Percentiles rank a stretch among this genome's conserved stretches.
Evolutionary conservation across 257 asterid species (phyloP).

Genomic region (Solanum microdontum): DNA sequence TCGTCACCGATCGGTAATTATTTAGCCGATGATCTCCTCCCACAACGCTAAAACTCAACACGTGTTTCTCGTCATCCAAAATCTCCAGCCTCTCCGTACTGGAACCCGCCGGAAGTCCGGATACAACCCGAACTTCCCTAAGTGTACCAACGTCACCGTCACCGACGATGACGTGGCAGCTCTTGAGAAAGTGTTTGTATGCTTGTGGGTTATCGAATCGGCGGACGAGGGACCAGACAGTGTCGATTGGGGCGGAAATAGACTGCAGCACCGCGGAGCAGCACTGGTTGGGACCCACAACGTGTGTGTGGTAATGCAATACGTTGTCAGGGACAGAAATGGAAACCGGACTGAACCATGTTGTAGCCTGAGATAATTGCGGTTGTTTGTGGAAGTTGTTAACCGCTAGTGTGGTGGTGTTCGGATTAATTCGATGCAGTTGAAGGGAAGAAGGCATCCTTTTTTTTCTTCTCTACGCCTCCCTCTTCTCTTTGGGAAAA

Average conservation of each 20-base stretch:
- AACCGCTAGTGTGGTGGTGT: slow-evolving; percentile 2
- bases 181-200: slow-evolving; percentile 65
- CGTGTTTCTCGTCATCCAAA: slow-evolving; percentile 65
- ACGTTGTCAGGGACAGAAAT: slow-evolving; percentile 29
- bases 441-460: slow-evolving; percentile 56
- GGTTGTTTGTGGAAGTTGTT: slow-evolving; percentile 11
- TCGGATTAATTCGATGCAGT: slow-evolving; percentile 32
- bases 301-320: slow-evolving; percentile 55
- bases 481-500: no score
- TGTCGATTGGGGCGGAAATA: slow-evolving; percentile 38
- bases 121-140: slow-evolving; percentile 66
- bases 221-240: slow-evolving; percentile 74
- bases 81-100: slow-evolving; percentile 76
- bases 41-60: slow-evolving; percentile 64
- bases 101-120: slow-evolving; percentile 66
- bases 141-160: slow-evolving; percentile 63
- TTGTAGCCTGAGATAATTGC: slow-evolving; percentile 3
- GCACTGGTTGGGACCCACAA: slow-evolving; percentile 47
- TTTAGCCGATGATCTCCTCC: slow-evolving; percentile 72
- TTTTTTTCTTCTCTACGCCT: not conserved
- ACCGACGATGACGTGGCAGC: slow-evolving; percentile 58
- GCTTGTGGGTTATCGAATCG: slow-evolving; percentile 80
- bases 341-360: slow-evolving; percentile 30
- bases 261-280: slow-evolving; percentile 55
- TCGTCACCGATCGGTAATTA: slow-evolving; percentile 62